Base-by-base conservation (phyloP, 2,329 filamentous ascomycete genomes). In the Cordyceps sp. region DNA sequence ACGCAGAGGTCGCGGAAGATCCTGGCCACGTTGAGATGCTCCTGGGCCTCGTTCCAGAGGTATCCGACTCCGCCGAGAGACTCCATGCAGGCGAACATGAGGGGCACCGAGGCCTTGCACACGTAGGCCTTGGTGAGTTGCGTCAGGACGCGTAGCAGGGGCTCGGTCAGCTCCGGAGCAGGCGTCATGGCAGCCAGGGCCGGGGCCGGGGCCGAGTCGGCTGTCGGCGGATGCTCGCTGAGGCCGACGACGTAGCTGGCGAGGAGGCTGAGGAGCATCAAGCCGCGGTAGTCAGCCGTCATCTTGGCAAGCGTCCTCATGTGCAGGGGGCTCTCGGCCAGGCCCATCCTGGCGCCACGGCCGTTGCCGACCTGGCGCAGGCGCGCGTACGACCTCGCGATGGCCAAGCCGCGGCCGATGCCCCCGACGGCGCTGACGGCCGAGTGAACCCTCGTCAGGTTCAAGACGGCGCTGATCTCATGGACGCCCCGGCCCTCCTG, bases 401-500 rank as follows among this genome's bases (percentile, higher is more conserved):
- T 62, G 0, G 57, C 64, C 1, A 79, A 50, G 0, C 66, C 69
- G 6, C 74, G 61, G 1, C 66, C 64, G 22, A 66, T 61, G 37
- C 64, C 64, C 0, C 63, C 66, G 1, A 68, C 54, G 0, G 66
- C 62, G 0, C 57, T 57, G 2, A 73, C 56, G 7, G 68, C 58
- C 4, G 68, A 72, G 45, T 75, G 64, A 1, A 77, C 48, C 8
- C 73, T 57, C 0, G 73, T 78, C 39, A 84, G 69, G 36, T 73
- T 82, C 7, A 85, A 58, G 12, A 86, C 58, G 2, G 70, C 71
- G 25, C 67, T 63, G 36, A 85, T 79, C 42, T 80, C 75, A 17
- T 69, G 66, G 20, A 81, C 64, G 2, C 79, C 80, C 26, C 67
- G 55, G 2, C 78, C 78, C 38, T 78, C 64, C 4, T 64, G 54